phyloP scores from a whole-genome alignment of 495 filamentous ascomycete species.

The Rhypophila decipiens region DNA sequence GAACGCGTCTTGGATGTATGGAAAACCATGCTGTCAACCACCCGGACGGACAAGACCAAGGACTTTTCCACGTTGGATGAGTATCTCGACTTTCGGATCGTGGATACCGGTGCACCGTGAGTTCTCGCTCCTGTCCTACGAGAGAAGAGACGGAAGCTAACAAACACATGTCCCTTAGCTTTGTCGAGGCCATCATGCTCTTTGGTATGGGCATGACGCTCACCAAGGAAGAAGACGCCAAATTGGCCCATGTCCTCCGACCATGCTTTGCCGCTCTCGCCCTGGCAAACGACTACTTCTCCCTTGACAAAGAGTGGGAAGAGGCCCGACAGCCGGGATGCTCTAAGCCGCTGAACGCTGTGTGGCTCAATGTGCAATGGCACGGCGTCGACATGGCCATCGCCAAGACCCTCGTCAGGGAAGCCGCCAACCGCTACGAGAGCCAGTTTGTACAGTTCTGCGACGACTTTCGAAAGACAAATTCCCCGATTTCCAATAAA shows the following conservation, averaged over 20 bases:
- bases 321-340: not conserved
- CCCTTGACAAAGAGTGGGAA: slow-evolving; percentile 1
- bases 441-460: not conserved
- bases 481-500: not conserved
- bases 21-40: slow-evolving; percentile 2
- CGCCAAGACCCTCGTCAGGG: not conserved
- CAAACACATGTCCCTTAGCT: too few species aligned
- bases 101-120: not conserved
- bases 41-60: slow-evolving; percentile 1
- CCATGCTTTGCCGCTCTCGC: not conserved
- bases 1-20: not conserved
- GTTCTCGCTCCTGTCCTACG: too few species aligned
- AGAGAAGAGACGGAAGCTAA: too few species aligned
- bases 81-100: slow-evolving; percentile 2
- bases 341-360: not conserved
- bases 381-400: not conserved
- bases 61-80: not conserved
- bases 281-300: slow-evolving; percentile 6
- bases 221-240: not conserved
- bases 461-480: not conserved
- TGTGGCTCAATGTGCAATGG: not conserved
- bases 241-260: not conserved
- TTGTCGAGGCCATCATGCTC: not conserved
- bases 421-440: not conserved
- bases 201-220: slow-evolving; percentile 1